A percentile compares a stretch with the other conserved stretches of the same genome.
Conservation (phyloP, 768 basidiomycete genomes). For the Vararia minispora region DNA sequence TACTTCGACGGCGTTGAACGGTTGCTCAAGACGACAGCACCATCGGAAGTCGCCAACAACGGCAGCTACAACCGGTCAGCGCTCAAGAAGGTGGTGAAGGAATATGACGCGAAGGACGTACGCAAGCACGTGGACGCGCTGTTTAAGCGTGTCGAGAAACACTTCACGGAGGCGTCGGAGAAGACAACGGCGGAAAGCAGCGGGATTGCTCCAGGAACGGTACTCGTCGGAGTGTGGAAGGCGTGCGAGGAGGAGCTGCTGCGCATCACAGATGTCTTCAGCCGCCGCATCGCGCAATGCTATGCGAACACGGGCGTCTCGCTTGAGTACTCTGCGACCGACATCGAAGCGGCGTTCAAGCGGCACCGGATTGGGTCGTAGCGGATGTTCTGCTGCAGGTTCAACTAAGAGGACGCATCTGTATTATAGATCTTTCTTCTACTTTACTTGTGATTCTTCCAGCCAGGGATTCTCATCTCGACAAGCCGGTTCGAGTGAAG, state of each 20-base stretch:
- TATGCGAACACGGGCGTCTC: conserved; percentile 64
- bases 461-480: no score
- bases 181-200: conserved; percentile 43
- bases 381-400: background rate
- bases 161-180: conserved; percentile 78
- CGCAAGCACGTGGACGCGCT: conserved; percentile 81
- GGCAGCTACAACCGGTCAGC: conserved; percentile 63
- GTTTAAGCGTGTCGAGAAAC: conserved; percentile 90
- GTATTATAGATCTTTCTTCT: no score
- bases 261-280: conserved; percentile 60
- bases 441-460: background rate
- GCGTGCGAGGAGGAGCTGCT: conserved; percentile 80
- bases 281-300: conserved; percentile 60
- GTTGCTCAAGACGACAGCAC: conserved; percentile 68
- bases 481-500: no score
- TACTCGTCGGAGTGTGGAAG: conserved; percentile 81
- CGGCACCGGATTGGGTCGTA: conserved; percentile 35
- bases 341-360: conserved; percentile 73
- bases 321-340: conserved; percentile 62
- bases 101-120: conserved; percentile 80
- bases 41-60: conserved; percentile 67
- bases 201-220: conserved; percentile 46
- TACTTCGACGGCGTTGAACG: conserved; percentile 90
- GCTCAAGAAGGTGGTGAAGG: conserved; percentile 79
- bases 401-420: no score